Evolutionary conservation across 805 yeast genomes (phyloP), one percentile per base, ranked within the genome.

Genomic region (Zygoascus tannicola): DNA sequence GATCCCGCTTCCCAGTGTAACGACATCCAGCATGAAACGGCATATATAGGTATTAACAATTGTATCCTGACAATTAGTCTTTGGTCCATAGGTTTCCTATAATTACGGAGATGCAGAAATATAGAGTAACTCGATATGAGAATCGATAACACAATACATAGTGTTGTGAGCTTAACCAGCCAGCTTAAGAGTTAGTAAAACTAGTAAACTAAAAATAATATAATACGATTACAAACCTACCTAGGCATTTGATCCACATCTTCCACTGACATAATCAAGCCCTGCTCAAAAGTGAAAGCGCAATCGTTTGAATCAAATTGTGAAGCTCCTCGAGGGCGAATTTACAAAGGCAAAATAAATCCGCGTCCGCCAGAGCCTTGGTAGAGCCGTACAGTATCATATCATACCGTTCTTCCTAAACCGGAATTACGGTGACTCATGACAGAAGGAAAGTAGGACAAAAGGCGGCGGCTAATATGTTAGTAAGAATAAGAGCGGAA

Each of bases 31-130:
- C 95, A 82, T 8, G 86, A 71, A 0, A 80, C 48, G 4, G 94
- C 80, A 63, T 81, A 88, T 19, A 88, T 57, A 0, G 97, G 97
- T 1, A 88, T 81, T 51, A 90, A 76, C 37, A 86, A 50, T 50
- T 81, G 81, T 32, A 92, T 90, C 22, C 98, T 69, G 3, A 88
- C 79, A 56, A 85, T 78, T 28, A 86, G 67, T 40, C 97, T 68
- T 60, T 92, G 98, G 53, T 85, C 92, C 54, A 75, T 71, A 0
- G 97, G 97, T 54, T 83, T 85, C 38, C 97, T 65, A 63, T 92
- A 92, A 64, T 88, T 87, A 35, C 59, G 57, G 18, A 79, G 62
- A 36, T 84, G 94, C 46, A 67, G 52, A 22, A 55, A 56, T 1
- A 81, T 76, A 2, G 79, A 70, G 14, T 61, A 46, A 0, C 58